Conservation (phyloP, 139 green algal genomes). For the Tetradesmus lagerheimii region DNA sequence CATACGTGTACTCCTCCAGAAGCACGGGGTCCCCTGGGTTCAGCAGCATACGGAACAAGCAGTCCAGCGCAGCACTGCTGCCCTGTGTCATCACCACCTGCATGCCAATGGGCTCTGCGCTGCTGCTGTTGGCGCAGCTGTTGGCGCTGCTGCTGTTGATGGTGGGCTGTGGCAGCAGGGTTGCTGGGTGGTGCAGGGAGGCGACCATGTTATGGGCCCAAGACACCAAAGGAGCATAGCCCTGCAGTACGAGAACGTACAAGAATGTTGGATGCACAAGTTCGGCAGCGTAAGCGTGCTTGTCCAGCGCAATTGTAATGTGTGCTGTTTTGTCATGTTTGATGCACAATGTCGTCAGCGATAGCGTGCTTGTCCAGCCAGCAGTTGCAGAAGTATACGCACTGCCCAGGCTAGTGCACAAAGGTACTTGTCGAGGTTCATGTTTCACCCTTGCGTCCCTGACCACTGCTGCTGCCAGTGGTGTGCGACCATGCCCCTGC, state of each 20-base stretch:
- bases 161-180: neutral
- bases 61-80: slow-evolving; percentile 56
- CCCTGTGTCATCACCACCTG: slow-evolving; percentile 56
- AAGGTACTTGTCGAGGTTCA: too few species aligned
- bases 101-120: neutral
- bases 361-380: too few species aligned
- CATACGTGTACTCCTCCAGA: slow-evolving; percentile 84
- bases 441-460: too few species aligned
- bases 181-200: slow-evolving; percentile 17
- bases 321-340: too few species aligned
- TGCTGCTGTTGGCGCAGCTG: neutral
- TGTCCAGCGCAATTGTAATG: neutral
- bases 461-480: too few species aligned
- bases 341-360: too few species aligned
- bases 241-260: neutral
- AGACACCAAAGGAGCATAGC: neutral
- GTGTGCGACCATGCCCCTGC: too few species aligned
- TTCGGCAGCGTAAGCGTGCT: neutral
- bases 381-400: too few species aligned
- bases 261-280: neutral
- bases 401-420: too few species aligned
- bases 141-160: neutral
- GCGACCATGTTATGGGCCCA: slow-evolving; percentile 17
- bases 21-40: slow-evolving; percentile 63
- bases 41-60: slow-evolving; percentile 62